A percentile compares a stretch with the other conserved stretches of the same genome.
phyloP scores from a whole-genome alignment of 2,329 filamentous ascomycete species.

The Cercospora nicotianae region DNA sequence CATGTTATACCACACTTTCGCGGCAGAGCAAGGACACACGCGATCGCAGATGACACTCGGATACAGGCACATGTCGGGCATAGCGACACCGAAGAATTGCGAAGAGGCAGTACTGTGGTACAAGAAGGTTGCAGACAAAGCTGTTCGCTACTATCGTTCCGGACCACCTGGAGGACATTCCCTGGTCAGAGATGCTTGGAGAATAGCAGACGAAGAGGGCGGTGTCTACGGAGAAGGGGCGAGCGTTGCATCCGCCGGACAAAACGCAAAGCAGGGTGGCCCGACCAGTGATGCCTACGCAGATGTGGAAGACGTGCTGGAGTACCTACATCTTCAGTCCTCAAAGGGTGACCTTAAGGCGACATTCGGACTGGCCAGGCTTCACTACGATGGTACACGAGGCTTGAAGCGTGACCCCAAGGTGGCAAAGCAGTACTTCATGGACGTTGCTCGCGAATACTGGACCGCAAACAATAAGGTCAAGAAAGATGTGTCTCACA shows the following conservation, averaged over 20 bases:
- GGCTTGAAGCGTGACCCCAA: conserved; percentile 71
- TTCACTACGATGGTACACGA: conserved; percentile 84
- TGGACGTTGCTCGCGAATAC: conserved; percentile 74
- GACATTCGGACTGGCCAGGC: conserved; percentile 78
- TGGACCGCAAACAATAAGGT: conserved; percentile 75
- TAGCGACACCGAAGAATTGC: conserved; percentile 82
- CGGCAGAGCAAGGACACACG: conserved; percentile 77
- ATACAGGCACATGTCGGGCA: conserved; percentile 79
- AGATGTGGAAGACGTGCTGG: conserved; percentile 87
- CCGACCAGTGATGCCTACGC: conserved; percentile 78
- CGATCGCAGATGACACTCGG: conserved; percentile 91
- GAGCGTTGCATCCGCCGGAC: conserved; percentile 82
- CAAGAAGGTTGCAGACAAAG: conserved; percentile 90
- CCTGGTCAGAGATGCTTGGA: conserved; percentile 75
- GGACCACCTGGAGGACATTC: conserved; percentile 85
- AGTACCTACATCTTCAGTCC: conserved; percentile 88
- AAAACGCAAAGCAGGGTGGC: conserved; percentile 72
- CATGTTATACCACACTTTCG: conserved; percentile 90
- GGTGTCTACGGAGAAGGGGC: conserved; percentile 95
- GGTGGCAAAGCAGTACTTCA: conserved; percentile 77
- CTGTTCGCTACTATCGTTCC: conserved; percentile 80
- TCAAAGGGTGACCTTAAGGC: conserved; percentile 87
- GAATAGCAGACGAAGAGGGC: conserved; percentile 85
- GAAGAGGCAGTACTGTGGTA: conserved; percentile 85
- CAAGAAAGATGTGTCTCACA: conserved; percentile 66